These are phyloP conservation scores for Apiotrichum montevideense DNA, from an alignment of 1,284 basidiomycete genomes.

Conservation along the genomic window DNA sequence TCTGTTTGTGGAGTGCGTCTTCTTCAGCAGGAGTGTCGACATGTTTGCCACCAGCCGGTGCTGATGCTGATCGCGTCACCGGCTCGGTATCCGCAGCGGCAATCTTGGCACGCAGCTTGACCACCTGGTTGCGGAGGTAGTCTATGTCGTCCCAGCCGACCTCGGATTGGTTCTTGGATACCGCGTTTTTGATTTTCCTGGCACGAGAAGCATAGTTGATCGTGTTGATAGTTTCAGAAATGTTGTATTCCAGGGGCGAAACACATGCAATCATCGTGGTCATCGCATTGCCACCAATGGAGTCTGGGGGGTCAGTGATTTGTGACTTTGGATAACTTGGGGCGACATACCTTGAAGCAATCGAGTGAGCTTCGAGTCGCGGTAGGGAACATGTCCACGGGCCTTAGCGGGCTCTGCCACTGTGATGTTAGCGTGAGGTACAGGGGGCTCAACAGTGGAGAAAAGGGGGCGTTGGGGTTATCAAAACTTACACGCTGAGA, in stretches of 20 bases:
- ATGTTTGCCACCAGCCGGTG: slow-evolving; percentile 11
- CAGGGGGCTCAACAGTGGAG: background rate
- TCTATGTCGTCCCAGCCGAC: slow-evolving; percentile 98
- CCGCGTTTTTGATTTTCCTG: slow-evolving; percentile 92
- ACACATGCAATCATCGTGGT: slow-evolving; percentile 99
- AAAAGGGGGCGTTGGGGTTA: background rate
- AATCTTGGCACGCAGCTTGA: slow-evolving; percentile 65
- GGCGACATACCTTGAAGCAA: slow-evolving; percentile 59
- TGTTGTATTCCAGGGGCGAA: slow-evolving; percentile 87
- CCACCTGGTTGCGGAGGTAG: slow-evolving; percentile 81
- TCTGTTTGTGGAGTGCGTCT: slow-evolving; percentile 61
- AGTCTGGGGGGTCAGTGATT: slow-evolving; percentile 53
- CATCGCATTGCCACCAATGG: slow-evolving; percentile 94
- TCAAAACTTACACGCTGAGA: slow-evolving; percentile 59
- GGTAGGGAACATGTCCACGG: slow-evolving; percentile 77
- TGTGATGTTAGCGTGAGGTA: slow-evolving; percentile 9
- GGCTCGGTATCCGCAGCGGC: slow-evolving; percentile 58
- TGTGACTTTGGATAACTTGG: background rate
- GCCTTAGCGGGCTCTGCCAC: slow-evolving; percentile 80
- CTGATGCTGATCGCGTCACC: slow-evolving; percentile 1
- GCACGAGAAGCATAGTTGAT: slow-evolving; percentile 98
- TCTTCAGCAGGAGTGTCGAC: slow-evolving; percentile 60
- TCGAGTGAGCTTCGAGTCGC: slow-evolving; percentile 93
- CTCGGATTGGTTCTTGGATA: slow-evolving; percentile 86
- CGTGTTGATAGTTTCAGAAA: slow-evolving; percentile 90